Conservation (phyloP, 1,284 basidiomycete genomes). For the Sporisorium scitamineum region DNA sequence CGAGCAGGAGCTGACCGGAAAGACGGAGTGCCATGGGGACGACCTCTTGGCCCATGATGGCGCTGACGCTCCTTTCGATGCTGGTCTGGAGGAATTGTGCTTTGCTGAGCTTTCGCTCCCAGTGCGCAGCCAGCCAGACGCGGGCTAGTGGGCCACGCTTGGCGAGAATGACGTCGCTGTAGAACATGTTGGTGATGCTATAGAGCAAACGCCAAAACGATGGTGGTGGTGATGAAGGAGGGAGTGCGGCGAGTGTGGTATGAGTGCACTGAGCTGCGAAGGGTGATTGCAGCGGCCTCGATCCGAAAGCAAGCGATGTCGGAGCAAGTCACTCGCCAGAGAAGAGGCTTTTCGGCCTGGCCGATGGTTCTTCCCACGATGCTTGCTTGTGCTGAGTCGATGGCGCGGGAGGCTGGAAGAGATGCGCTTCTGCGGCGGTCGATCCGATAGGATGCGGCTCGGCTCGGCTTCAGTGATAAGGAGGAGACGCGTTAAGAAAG, state of each 20-base stretch:
- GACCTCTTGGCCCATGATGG: conserved; percentile 81
- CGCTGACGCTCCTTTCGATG: conserved; percentile 88
- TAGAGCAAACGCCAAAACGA: not conserved
- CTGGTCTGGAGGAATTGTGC: conserved; percentile 92
- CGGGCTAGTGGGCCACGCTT: conserved; percentile 92
- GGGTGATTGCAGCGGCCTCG: not conserved
- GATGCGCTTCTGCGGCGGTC: not conserved
- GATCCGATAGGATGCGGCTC: not conserved
- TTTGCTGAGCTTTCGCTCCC: conserved; percentile 97
- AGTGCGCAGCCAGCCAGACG: conserved; percentile 98
- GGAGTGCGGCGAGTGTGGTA: not conserved
- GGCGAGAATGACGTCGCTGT: conserved; percentile 90
- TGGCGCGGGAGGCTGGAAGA: not conserved
- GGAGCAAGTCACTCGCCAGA: not conserved
- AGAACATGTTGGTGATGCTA: conserved; percentile 75
- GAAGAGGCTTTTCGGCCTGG: not conserved
- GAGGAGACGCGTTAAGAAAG: not conserved
- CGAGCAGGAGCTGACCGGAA: conserved; percentile 92
- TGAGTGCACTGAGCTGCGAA: not conserved
- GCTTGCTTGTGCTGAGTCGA: conserved; percentile 5
- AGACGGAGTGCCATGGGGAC: conserved; percentile 88
- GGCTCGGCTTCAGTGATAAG: too few relatives aligned
- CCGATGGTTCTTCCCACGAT: conserved; percentile 1
- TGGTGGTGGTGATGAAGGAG: not conserved
- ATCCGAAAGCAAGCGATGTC: not conserved